Evolutionary conservation across 2,329 filamentous ascomycete genomes (phyloP).

Genomic region (Colletotrichum sansevieriae): DNA sequence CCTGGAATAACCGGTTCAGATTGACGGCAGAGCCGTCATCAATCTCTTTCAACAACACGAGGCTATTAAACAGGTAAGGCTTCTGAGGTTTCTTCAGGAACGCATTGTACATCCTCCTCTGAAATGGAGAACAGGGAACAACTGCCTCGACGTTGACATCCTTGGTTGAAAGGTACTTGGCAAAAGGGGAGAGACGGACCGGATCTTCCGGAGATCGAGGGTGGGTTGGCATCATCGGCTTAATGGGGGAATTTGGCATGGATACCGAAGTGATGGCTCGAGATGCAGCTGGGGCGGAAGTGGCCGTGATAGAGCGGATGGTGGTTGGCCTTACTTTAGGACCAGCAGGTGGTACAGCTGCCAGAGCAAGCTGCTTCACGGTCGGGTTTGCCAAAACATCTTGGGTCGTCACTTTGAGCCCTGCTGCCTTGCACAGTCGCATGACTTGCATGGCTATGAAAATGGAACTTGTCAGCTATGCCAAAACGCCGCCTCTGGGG

Average conservation of each 20-base stretch:
- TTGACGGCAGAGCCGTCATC: conserved; percentile 46
- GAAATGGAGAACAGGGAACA: conserved; percentile 64
- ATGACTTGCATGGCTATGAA: conserved; percentile 55
- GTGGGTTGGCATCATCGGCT: background rate
- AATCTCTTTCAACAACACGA: conserved; percentile 47
- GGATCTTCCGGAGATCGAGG: background rate
- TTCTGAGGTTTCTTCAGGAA: conserved; percentile 10
- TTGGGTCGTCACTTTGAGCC: conserved; percentile 62
- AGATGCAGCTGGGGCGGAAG: background rate
- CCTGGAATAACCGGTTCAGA: conserved; percentile 59
- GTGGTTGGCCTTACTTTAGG: background rate
- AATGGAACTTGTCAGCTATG: background rate
- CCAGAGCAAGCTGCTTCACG: background rate
- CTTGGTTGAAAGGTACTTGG: background rate
- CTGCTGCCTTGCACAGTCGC: conserved; percentile 65
- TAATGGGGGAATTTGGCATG: background rate
- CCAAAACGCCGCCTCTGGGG: no score
- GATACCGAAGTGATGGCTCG: background rate
- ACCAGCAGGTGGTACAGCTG: background rate
- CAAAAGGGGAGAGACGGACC: background rate
- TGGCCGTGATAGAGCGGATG: background rate
- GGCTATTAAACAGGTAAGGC: conserved; percentile 57
- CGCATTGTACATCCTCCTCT: conserved; percentile 66
- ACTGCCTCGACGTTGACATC: conserved; percentile 42
- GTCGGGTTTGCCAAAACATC: conserved; percentile 31